A percentile compares a stretch with the other conserved stretches of the same genome.
Evolutionary conservation across 441 rosid species (phyloP).

Genomic region (Syzygium malaccense): DNA sequence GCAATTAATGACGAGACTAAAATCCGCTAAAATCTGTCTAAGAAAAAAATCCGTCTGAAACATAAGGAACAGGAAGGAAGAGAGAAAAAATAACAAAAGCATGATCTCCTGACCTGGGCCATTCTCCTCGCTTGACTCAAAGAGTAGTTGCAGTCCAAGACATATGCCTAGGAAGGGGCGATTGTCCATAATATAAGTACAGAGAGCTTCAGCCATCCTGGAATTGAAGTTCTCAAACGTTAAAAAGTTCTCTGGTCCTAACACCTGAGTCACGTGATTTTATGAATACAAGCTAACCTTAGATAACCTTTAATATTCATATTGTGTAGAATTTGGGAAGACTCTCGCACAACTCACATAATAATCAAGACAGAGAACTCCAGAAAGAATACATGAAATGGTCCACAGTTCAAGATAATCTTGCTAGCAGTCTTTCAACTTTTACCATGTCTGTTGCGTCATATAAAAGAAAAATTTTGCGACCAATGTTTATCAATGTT

Average conservation of each 20-base stretch:
- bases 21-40: background rate
- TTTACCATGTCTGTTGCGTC: background rate
- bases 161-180: conserved; percentile 97
- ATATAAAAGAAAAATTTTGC: background rate
- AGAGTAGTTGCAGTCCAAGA: conserved; percentile 90
- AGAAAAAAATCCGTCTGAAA: background rate
- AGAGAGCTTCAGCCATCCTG: conserved; percentile 90
- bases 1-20: background rate
- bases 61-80: background rate
- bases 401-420: background rate
- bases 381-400: background rate
- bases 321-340: background rate
- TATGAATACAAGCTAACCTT: background rate
- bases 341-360: background rate
- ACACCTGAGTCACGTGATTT: background rate
- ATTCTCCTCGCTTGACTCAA: conserved; percentile 86
- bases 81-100: background rate
- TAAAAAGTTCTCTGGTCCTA: background rate
- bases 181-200: conserved; percentile 65
- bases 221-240: background rate
- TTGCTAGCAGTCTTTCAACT: background rate
- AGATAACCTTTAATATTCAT: background rate
- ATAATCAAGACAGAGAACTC: background rate
- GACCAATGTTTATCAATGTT: background rate
- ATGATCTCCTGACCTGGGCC: conserved; percentile 53